phyloP scores from a whole-genome alignment of 192 early-diverging fungal species.

The Backusella morwellensis region DNA sequence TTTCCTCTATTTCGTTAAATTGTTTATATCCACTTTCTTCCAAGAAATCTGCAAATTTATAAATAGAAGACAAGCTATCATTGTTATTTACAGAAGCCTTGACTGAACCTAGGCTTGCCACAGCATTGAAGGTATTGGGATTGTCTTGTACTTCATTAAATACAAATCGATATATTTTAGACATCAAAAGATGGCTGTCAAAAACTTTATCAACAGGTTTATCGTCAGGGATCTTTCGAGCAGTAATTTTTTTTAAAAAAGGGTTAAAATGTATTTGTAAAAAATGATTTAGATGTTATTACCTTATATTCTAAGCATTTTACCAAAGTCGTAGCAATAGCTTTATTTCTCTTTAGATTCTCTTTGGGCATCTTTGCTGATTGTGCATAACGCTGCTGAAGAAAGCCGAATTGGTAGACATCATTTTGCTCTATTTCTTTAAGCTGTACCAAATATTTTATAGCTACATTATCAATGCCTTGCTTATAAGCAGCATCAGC shows the following conservation, averaged over 20 bases:
- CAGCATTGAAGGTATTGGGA: neutral
- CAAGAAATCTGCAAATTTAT: slow-evolving; percentile 1
- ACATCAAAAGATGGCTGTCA: neutral
- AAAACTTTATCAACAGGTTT: neutral
- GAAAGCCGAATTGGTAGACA: neutral
- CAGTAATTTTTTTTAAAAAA: neutral
- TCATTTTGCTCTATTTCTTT: neutral
- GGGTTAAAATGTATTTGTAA: neutral
- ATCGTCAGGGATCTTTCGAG: neutral
- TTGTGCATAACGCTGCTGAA: slow-evolving; percentile 1
- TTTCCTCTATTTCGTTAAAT: neutral
- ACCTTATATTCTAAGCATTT: slow-evolving; percentile 1
- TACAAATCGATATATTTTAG: slow-evolving; percentile 1
- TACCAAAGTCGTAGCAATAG: neutral
- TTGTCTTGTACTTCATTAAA: neutral
- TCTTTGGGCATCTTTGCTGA: neutral
- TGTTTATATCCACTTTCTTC: neutral
- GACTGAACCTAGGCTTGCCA: neutral
- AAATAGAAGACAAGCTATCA: neutral
- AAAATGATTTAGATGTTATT: neutral
- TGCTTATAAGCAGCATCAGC: slow-evolving; percentile 59
- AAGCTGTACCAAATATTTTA: slow-evolving; percentile 35
- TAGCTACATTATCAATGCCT: slow-evolving; percentile 56
- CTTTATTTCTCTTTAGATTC: neutral
- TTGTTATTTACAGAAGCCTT: neutral